Evolutionary conservation across 495 filamentous ascomycete species (phyloP).

Genomic region (Penicillium psychrofluorescens): DNA sequence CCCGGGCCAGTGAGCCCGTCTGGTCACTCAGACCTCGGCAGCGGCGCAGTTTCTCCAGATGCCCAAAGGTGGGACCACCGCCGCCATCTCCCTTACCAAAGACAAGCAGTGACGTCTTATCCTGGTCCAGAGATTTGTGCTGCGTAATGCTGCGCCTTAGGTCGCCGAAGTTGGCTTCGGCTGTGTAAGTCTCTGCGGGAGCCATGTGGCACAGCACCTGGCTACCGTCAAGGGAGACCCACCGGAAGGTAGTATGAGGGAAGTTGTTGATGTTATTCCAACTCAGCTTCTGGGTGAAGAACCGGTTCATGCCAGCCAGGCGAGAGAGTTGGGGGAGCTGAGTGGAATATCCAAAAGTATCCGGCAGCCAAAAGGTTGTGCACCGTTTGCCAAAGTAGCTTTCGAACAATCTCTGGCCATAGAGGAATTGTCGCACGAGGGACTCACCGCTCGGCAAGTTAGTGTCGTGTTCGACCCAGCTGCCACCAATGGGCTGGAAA

Average conservation of each 20-base stretch:
- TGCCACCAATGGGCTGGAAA: constrained; percentile 93
- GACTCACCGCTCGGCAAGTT: constrained; percentile 96
- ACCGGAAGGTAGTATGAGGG: constrained; percentile 96
- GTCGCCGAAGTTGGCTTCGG: constrained; percentile 91
- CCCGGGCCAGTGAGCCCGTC: constrained; percentile 71
- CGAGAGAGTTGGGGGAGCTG: constrained; percentile 92
- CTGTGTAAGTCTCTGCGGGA: constrained; percentile 89
- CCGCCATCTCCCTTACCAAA: constrained; percentile 97
- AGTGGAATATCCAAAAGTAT: constrained; percentile 94
- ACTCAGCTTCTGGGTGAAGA: constrained; percentile 94
- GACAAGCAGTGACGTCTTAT: constrained; percentile 78
- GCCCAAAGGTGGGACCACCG: constrained; percentile 88
- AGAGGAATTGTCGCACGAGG: constrained; percentile 88
- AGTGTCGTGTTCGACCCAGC: constrained; percentile 98
- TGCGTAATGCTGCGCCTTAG: constrained; percentile 83
- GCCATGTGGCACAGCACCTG: constrained; percentile 98
- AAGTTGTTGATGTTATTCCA: constrained; percentile 99
- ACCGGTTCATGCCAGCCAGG: constrained; percentile 86
- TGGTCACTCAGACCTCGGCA: constrained; percentile 90
- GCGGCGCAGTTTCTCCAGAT: constrained; percentile 90
- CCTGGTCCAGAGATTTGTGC: constrained; percentile 92
- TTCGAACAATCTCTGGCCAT: constrained; percentile 90
- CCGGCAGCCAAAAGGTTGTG: constrained; percentile 92
- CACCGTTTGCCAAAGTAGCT: constrained; percentile 85
- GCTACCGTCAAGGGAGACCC: constrained; percentile 89